phyloP scores from a whole-genome alignment of 192 early-diverging fungal species.

The Coemansia reversa region DNA sequence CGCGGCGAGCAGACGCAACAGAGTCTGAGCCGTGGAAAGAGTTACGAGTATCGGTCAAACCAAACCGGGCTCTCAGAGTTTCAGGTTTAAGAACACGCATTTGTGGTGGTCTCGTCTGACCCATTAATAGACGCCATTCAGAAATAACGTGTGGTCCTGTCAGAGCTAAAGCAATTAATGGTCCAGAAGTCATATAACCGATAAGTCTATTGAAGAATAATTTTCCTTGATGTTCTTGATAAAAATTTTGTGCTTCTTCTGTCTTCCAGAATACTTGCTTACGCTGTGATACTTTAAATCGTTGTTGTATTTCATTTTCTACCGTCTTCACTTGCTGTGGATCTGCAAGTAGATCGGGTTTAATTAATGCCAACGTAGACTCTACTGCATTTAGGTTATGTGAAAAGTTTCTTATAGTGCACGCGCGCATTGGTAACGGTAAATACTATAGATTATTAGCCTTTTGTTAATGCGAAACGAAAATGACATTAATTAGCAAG shows the following conservation, averaged over 20 bases:
- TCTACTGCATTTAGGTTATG: background rate
- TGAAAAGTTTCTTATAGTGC: too few relatives aligned
- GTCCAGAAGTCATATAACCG: conserved; percentile 73
- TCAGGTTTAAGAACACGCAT: conserved; percentile 58
- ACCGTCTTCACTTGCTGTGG: conserved; percentile 29
- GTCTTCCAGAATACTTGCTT: conserved; percentile 56
- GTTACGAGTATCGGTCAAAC: conserved; percentile 73
- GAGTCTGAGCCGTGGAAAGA: conserved; percentile 78
- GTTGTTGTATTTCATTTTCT: conserved; percentile 53
- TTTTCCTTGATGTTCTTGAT: conserved; percentile 63
- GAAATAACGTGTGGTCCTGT: conserved; percentile 58
- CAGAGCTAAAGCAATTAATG: conserved; percentile 62
- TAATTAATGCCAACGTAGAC: conserved; percentile 65
- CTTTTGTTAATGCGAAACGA: too few relatives aligned
- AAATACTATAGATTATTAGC: too few relatives aligned
- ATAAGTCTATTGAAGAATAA: conserved; percentile 71
- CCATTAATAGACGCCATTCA: conserved; percentile 65
- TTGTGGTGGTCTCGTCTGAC: conserved; percentile 66
- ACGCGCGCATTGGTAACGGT: too few relatives aligned
- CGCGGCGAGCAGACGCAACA: conserved; percentile 55
- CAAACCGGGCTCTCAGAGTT: conserved; percentile 62
- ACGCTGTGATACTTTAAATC: conserved; percentile 44
- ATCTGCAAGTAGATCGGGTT: conserved; percentile 71
- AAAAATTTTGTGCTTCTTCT: conserved; percentile 63
- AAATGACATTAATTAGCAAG: too few relatives aligned